Evolutionary conservation across 148 eudicot species (phyloP), one percentile per base, ranked within the genome.

Genomic region (Linanthus parryae): DNA sequence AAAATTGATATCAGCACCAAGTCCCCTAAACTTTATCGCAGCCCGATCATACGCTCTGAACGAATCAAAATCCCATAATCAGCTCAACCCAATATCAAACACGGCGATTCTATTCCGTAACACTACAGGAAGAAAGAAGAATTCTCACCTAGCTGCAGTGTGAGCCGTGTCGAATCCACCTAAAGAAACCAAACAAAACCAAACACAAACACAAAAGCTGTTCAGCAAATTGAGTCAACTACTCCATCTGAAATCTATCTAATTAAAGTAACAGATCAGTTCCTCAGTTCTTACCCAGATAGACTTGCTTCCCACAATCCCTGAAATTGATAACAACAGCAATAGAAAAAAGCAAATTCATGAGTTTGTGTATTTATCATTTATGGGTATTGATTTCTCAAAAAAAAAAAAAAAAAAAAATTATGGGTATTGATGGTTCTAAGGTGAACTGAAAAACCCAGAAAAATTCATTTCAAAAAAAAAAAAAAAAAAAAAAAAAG

Each of bases 1-100:
- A 60, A 87, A 83, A 52, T 87, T 87, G 49, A 87, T 87, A 47
- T 87, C 96, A 1, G 92, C 92, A 60, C 78, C 88, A 41, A 75
- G 66, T 48, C 96, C 92, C 19, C 92, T 92, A 48, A 83, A 87
- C 79, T 87, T 80, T 54, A 87, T 71, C 8, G 96, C 96, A 58
- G 96, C 92, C 49, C 96, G 70, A 70, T 87, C 96, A 69, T 87
- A 87, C 7, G 88, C 92, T 66, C 95, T 76, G 72, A 22, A n/a
- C n/a, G n/a, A 36, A 22, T 49, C 26, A 61, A 16, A 48, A 37
- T 3, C 17, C 33, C 16, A 67, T 12, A 47, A 40, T 28, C 53
- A 26, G 19, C 14, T 23, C 38, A 14, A 25, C 27, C 8, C n/a
- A 10, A 34, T 7, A 34, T 1, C 28, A 13, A 7, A 14, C 18